Evolutionary conservation across 352 stramenopile species (phyloP).

Genomic region (Phytophthora citrophthora): DNA sequence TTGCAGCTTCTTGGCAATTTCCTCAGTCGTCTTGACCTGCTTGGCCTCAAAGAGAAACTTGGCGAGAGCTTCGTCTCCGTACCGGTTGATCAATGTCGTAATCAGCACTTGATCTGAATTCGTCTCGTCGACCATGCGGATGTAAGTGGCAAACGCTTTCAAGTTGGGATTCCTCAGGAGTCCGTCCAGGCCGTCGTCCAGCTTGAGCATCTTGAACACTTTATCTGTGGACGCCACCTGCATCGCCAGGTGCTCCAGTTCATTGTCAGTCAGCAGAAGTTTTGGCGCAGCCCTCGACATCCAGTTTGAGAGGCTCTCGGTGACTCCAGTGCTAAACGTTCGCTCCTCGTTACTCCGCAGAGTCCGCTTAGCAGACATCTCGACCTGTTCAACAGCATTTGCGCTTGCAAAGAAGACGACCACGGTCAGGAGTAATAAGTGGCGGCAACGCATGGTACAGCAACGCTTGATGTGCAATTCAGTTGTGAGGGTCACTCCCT

Average conservation of each 20-base stretch:
- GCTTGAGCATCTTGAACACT: constrained; percentile 4
- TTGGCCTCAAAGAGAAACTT: not conserved
- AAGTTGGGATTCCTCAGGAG: constrained; percentile 1
- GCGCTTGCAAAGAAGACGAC: not conserved
- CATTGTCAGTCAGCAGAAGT: not conserved
- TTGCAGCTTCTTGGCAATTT: not conserved
- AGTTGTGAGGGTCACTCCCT: too few relatives aligned
- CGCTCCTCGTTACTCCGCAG: constrained; percentile 4
- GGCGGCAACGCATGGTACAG: not conserved
- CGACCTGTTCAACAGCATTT: not conserved
- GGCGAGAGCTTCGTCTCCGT: not conserved
- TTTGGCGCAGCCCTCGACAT: not conserved
- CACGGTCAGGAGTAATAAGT: not conserved
- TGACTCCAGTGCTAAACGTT: not conserved
- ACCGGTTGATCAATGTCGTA: not conserved
- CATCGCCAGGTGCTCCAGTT: not conserved
- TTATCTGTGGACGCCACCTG: not conserved
- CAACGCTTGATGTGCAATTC: too few relatives aligned
- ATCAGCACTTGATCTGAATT: not conserved
- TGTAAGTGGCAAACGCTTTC: not conserved
- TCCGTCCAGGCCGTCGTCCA: not conserved
- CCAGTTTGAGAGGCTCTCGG: not conserved
- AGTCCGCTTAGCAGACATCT: not conserved
- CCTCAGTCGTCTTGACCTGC: not conserved
- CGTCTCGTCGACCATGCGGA: not conserved